A percentile compares a stretch with the other conserved stretches of the same genome.
Evolutionary conservation across 176 grass and related monocot genomes (phyloP).

Genomic region (Poa annua): DNA sequence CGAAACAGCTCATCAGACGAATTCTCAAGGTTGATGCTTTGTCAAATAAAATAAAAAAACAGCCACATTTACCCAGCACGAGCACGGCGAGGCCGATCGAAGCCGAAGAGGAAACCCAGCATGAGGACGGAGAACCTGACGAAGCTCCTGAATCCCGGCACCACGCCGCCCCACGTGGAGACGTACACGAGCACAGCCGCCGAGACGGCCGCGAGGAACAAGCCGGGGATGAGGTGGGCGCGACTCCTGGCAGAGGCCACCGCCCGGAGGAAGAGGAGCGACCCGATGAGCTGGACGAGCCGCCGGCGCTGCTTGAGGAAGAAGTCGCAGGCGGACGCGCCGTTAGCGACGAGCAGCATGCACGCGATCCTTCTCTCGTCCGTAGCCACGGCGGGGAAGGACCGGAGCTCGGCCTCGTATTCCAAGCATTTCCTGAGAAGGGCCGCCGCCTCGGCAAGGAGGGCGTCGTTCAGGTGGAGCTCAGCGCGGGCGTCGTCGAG

Average conservation of each 20-base stretch:
- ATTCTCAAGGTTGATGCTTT: not conserved
- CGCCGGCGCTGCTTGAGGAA: not conserved
- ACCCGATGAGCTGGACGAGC: not conserved
- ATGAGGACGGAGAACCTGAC: constrained; percentile 6
- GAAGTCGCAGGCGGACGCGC: not conserved
- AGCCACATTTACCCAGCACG: not conserved
- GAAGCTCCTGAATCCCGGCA: not conserved
- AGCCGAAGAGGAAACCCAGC: constrained; percentile 10
- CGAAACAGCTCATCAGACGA: not conserved
- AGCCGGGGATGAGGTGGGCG: constrained; percentile 8
- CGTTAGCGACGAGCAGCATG: not conserved
- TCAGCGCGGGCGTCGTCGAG: not conserved
- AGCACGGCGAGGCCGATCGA: not conserved
- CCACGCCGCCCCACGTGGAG: constrained; percentile 31
- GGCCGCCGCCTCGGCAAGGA: not conserved
- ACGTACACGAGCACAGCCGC: constrained; percentile 10
- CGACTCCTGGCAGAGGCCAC: not conserved
- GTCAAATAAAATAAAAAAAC: too few species aligned
- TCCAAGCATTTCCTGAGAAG: not conserved
- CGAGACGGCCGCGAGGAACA: constrained; percentile 2
- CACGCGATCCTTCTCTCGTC: not conserved
- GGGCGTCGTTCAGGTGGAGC: not conserved
- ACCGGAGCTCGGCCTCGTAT: not conserved
- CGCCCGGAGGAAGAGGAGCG: not conserved
- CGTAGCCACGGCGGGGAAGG: not conserved